Conservation (phyloP, 2,329 filamentous ascomycete genomes). For the Chaetomiaceae sp. region DNA sequence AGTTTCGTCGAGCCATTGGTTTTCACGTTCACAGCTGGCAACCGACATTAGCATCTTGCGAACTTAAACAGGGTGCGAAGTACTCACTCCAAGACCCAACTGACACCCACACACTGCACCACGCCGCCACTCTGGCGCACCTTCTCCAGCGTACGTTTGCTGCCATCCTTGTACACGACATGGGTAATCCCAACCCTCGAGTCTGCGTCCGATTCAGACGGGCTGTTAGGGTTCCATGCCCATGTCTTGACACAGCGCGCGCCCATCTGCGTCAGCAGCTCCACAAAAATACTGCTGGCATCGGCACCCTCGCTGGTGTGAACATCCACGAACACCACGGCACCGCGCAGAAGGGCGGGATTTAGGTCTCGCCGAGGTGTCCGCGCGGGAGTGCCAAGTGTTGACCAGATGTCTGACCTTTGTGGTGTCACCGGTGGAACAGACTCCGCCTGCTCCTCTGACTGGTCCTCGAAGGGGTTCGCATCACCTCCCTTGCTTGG, state of each 20-base stretch:
- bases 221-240: conserved; percentile 60
- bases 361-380: conserved; percentile 54
- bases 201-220: conserved; percentile 31
- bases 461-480: conserved; percentile 13
- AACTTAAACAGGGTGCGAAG: not conserved
- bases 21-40: conserved; percentile 67
- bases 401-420: conserved; percentile 51
- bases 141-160: conserved; percentile 75
- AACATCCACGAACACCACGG: conserved; percentile 78
- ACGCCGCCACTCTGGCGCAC: conserved; percentile 66
- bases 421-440: conserved; percentile 40
- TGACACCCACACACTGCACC: conserved; percentile 81
- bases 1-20: conserved; percentile 70
- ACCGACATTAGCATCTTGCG: conserved; percentile 28
- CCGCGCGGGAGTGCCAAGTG: conserved; percentile 51
- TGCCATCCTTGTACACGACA: conserved; percentile 85
- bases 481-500: conserved; percentile 38
- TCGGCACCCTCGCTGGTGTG: conserved; percentile 77
- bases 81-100: conserved; percentile 83
- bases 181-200: conserved; percentile 74
- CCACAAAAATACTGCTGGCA: conserved; percentile 74
- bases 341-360: conserved; percentile 58
- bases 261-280: conserved; percentile 75
- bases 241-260: conserved; percentile 73
- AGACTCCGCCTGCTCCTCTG: conserved; percentile 22